Conservation (phyloP, 2,329 filamentous ascomycete species). For the Penicillium decumbens region DNA sequence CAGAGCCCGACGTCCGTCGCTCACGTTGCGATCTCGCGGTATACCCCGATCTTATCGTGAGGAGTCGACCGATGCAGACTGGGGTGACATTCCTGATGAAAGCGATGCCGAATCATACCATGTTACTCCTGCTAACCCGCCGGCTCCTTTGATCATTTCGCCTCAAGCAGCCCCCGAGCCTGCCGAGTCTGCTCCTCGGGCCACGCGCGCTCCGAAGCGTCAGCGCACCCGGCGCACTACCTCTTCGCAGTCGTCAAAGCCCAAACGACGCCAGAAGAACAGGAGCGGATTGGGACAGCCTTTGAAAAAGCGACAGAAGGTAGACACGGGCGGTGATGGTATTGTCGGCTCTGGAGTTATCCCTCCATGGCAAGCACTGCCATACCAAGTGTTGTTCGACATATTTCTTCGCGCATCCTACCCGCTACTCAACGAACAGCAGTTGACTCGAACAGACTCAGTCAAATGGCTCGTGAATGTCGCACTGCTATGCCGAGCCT, state of each 20-base stretch:
- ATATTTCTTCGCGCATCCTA: conserved; percentile 65
- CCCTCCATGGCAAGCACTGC: conserved; percentile 57
- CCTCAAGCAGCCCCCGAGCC: background rate
- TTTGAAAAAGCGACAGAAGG: conserved; percentile 26
- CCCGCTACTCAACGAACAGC: conserved; percentile 48
- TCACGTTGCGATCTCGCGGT: conserved; percentile 31
- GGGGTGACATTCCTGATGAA: conserved; percentile 14
- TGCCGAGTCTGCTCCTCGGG: background rate
- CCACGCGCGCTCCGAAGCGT: background rate
- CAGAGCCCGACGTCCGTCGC: conserved; percentile 16
- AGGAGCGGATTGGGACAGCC: conserved; percentile 12
- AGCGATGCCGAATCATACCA: conserved; percentile 9
- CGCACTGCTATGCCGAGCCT: conserved; percentile 59
- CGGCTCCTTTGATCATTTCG: background rate
- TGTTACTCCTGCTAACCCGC: background rate
- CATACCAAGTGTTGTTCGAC: conserved; percentile 64
- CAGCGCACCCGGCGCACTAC: conserved; percentile 11
- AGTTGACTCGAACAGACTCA: conserved; percentile 22
- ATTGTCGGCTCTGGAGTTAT: conserved; percentile 36
- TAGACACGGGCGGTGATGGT: conserved; percentile 13
- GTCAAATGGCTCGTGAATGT: conserved; percentile 60
- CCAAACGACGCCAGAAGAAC: conserved; percentile 15
- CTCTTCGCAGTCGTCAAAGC: conserved; percentile 1
- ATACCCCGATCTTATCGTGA: conserved; percentile 33
- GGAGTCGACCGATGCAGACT: conserved; percentile 31